Percentiles rank a stretch among this genome's conserved stretches.
phyloP scores from a whole-genome alignment of 768 basidiomycete species.

The Hypholoma fasciculare region DNA sequence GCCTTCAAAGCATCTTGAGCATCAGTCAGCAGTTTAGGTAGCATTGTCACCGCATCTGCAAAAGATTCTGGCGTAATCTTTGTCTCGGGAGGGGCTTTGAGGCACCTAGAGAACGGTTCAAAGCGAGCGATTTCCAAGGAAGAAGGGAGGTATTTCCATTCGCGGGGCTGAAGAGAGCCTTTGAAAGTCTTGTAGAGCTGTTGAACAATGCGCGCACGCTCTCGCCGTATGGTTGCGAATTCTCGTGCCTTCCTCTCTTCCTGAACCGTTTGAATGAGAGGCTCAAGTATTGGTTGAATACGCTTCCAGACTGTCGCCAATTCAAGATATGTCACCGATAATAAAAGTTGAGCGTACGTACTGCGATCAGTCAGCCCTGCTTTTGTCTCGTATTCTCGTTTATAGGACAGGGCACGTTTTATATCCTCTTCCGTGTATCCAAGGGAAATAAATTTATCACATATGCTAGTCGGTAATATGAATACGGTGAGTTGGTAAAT shows the following conservation, averaged over 20 bases:
- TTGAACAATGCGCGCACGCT: neutral
- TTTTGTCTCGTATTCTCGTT: neutral
- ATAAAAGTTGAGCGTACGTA: neutral
- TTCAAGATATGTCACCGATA: too few relatives aligned
- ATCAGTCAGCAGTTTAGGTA: neutral
- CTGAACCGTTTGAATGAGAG: neutral
- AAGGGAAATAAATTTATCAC: neutral
- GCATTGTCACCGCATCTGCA: neutral
- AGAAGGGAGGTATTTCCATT: neutral
- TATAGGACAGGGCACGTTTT: neutral
- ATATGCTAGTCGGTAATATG: neutral
- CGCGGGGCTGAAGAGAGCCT: neutral
- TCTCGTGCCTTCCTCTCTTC: neutral
- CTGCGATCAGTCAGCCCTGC: neutral
- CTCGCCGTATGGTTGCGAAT: neutral
- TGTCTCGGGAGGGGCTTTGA: neutral
- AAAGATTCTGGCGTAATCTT: neutral
- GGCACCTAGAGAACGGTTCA: neutral
- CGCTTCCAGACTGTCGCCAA: too few relatives aligned
- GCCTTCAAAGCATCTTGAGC: neutral
- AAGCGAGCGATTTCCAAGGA: neutral
- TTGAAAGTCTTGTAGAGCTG: neutral
- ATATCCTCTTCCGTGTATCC: neutral
- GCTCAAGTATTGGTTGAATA: too few relatives aligned
- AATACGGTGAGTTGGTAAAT: neutral